Evolutionary conservation across 139 green algal species (phyloP).

Genomic region (Chlamydomonas urium): DNA sequence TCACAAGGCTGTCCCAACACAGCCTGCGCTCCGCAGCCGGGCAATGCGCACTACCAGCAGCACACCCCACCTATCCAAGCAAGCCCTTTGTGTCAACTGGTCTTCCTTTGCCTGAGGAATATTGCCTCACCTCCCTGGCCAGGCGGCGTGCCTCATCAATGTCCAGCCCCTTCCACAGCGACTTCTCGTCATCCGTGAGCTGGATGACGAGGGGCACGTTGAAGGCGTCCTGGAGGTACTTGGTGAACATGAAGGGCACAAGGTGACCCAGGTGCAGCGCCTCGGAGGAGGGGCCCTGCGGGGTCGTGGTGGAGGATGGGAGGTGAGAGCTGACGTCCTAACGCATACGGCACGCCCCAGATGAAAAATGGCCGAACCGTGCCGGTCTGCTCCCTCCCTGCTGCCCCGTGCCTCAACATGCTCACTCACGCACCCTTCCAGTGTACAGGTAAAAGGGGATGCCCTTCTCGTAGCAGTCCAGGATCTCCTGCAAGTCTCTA

Average conservation of each 20-base stretch:
- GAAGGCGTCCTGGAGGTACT: constrained; percentile 90
- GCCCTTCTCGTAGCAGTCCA: constrained; percentile 89
- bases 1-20: too few species aligned
- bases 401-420: too few species aligned
- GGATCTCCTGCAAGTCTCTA: constrained; percentile 79
- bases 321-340: background rate
- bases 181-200: constrained; percentile 97
- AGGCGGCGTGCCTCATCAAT: constrained; percentile 70
- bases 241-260: constrained; percentile 96
- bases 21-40: too few species aligned
- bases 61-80: too few species aligned
- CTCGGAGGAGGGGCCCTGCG: constrained; percentile 89
- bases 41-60: too few species aligned
- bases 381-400: too few species aligned
- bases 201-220: constrained; percentile 97
- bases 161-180: constrained; percentile 79
- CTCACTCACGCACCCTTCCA: constrained; percentile 56
- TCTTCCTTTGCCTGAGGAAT: too few species aligned
- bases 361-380: too few species aligned
- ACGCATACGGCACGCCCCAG: too few species aligned
- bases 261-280: constrained; percentile 96
- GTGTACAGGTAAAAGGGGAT: constrained; percentile 97
- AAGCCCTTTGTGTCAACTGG: too few species aligned
- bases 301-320: background rate
- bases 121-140: constrained; percentile 23